Conservation (phyloP, 73 alveolate genomes). For the Vitrella brassicaformis region DNA sequence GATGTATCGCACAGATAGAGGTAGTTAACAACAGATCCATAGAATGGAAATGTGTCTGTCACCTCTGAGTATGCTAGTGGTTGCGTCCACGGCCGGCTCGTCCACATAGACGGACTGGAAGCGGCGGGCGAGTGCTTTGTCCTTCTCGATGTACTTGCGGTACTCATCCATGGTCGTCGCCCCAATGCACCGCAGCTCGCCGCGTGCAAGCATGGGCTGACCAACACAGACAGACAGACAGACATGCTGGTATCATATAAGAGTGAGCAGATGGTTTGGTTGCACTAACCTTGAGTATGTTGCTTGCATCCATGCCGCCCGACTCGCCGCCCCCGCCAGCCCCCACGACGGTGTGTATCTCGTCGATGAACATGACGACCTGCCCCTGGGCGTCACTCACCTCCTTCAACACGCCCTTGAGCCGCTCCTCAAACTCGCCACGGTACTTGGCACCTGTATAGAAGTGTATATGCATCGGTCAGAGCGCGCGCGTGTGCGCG, state of each 20-base stretch:
- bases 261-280: too few species aligned
- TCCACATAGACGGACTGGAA: neutral
- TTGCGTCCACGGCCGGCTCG: slow-evolving; percentile 14
- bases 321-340: slow-evolving; percentile 27
- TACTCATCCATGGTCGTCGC: slow-evolving; percentile 37
- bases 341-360: slow-evolving; percentile 34
- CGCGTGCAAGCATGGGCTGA: slow-evolving; percentile 37
- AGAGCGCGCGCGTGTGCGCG: too few species aligned
- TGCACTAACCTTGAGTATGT: slow-evolving; percentile 20
- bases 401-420: slow-evolving; percentile 22
- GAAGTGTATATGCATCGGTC: too few species aligned
- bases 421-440: slow-evolving; percentile 35
- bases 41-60: too few species aligned
- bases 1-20: neutral
- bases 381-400: slow-evolving; percentile 21
- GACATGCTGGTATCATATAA: too few species aligned
- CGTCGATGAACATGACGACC: slow-evolving; percentile 22
- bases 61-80: slow-evolving; percentile 20
- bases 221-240: too few species aligned
- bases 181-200: slow-evolving; percentile 36
- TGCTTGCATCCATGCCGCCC: slow-evolving; percentile 24
- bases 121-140: neutral
- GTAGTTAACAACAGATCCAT: neutral
- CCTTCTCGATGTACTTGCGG: slow-evolving; percentile 22
- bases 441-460: slow-evolving; percentile 27